Conservation (phyloP, 495 filamentous ascomycete genomes). For the Evansstolkia leycettana region DNA sequence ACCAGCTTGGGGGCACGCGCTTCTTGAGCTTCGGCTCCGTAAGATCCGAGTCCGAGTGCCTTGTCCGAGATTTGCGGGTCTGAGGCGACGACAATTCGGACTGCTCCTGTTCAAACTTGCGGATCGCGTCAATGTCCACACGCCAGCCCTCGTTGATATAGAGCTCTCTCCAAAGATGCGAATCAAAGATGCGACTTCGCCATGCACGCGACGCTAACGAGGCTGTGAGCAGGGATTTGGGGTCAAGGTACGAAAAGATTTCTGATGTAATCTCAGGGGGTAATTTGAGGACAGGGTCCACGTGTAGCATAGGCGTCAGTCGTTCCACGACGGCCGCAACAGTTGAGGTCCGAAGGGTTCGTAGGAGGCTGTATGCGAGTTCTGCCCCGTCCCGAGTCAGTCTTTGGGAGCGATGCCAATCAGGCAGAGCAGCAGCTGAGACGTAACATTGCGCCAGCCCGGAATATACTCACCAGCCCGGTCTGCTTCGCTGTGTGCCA, state of each 20-base stretch:
- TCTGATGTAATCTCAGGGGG: slow-evolving; percentile 82
- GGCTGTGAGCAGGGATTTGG: slow-evolving; percentile 61
- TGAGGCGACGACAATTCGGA: slow-evolving; percentile 28
- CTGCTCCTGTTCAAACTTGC: slow-evolving; percentile 51
- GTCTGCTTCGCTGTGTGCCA: slow-evolving; percentile 38
- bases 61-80: slow-evolving; percentile 30
- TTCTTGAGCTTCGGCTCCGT: slow-evolving; percentile 40
- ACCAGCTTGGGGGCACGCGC: slow-evolving; percentile 31
- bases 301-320: slow-evolving; percentile 69
- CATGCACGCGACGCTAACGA: slow-evolving; percentile 69
- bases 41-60: slow-evolving; percentile 31
- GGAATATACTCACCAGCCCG: slow-evolving; percentile 35
- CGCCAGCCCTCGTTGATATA: slow-evolving; percentile 81
- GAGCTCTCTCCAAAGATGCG: slow-evolving; percentile 71
- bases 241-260: slow-evolving; percentile 75
- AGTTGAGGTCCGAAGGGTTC: slow-evolving; percentile 59
- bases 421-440: background rate
- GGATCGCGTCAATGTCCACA: slow-evolving; percentile 52
- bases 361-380: slow-evolving; percentile 45
- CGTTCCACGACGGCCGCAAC: slow-evolving; percentile 67
- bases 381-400: slow-evolving; percentile 20
- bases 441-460: background rate
- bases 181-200: slow-evolving; percentile 70
- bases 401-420: background rate
- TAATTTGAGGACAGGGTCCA: slow-evolving; percentile 77